Conservation (phyloP, 257 asterid genomes). For the Capsicum pubescens region DNA sequence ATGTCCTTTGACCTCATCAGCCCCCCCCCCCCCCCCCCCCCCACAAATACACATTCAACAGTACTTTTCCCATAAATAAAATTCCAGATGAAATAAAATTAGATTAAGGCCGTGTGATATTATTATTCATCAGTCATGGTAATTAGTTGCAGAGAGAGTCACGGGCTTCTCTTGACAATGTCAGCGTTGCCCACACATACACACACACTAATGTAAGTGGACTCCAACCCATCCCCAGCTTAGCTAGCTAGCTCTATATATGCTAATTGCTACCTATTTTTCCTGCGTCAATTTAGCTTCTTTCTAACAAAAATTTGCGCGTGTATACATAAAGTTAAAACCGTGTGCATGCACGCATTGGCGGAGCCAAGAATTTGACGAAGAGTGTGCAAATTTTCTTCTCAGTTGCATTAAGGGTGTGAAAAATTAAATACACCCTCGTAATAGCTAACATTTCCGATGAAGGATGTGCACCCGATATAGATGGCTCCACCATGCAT, state of each 20-base stretch:
- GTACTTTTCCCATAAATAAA: too few relatives aligned
- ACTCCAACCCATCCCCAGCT: conserved; percentile 38
- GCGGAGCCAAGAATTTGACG: too few relatives aligned
- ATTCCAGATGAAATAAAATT: too few relatives aligned
- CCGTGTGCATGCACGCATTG: conserved; percentile 8
- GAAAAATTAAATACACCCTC: too few relatives aligned
- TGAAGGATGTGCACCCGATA: too few relatives aligned
- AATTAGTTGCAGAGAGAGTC: conserved; percentile 40
- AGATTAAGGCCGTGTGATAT: too few relatives aligned
- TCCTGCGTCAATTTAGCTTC: background rate
- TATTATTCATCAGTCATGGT: conserved; percentile 21
- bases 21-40: too few relatives aligned
- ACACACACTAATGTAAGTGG: conserved; percentile 27
- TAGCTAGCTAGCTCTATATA: background rate
- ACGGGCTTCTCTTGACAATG: conserved; percentile 75
- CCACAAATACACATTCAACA: too few relatives aligned
- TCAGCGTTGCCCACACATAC: conserved; percentile 37
- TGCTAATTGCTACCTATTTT: background rate
- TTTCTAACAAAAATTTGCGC: background rate
- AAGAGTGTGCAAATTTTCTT: too few relatives aligned
- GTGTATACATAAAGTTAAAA: background rate
- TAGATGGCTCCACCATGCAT: background rate
- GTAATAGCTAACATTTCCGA: too few relatives aligned
- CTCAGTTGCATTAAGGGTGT: too few relatives aligned
- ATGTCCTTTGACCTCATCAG: too few relatives aligned